phyloP scores from a whole-genome alignment of 768 basidiomycete genomes.

The Gymnopilus dilepis region DNA sequence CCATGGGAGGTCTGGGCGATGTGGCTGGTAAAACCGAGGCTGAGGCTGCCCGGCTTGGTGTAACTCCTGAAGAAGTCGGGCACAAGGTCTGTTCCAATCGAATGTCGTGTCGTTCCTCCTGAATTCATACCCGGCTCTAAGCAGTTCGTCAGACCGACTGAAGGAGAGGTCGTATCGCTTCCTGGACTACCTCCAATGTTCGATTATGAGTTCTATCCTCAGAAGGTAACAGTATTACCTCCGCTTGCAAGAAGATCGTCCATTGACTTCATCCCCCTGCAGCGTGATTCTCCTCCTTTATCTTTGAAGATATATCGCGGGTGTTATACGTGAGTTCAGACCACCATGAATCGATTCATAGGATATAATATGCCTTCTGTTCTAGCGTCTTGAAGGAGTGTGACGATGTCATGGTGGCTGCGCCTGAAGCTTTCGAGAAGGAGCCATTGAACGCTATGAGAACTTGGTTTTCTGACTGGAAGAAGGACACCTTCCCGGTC shows the following conservation, averaged over 20 bases:
- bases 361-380: neutral
- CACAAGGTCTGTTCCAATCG: conserved; percentile 2
- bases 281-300: neutral
- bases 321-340: neutral
- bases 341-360: too few relatives aligned
- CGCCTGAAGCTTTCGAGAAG: neutral
- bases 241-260: neutral
- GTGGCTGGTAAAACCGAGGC: neutral
- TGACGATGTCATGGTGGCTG: neutral
- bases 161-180: neutral
- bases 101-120: neutral
- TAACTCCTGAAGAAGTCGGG: conserved; percentile 5
- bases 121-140: neutral
- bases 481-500: neutral
- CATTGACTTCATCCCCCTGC: neutral
- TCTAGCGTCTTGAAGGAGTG: conserved; percentile 6
- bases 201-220: conserved; percentile 10
- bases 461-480: conserved; percentile 4
- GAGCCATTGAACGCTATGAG: neutral
- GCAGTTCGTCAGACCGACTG: neutral
- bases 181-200: conserved; percentile 7
- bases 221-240: neutral
- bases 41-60: conserved; percentile 10
- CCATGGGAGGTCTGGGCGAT: conserved; percentile 14
- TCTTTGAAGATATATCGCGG: neutral